These are phyloP conservation scores for Nasturtium officinale DNA, from an alignment of 345 rosid species.

Conservation along the genomic window DNA sequence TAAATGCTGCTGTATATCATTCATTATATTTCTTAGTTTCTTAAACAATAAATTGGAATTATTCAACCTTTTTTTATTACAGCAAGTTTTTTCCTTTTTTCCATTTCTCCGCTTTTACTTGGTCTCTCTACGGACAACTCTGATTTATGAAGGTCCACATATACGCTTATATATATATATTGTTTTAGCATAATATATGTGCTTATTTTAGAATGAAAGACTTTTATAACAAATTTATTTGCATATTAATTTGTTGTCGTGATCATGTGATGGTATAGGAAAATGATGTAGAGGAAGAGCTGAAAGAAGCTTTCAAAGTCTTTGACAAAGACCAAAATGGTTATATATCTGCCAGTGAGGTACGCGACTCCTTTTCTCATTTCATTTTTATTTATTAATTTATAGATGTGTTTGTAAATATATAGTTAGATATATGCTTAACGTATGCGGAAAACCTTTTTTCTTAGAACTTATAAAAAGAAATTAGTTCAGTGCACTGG, in stretches of 20 bases:
- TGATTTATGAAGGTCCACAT: not conserved
- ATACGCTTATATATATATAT: too few relatives aligned
- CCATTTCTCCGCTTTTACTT: not conserved
- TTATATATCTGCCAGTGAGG: slow-evolving; percentile 66
- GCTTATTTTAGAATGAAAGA: not conserved
- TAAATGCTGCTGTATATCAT: slow-evolving; percentile 3
- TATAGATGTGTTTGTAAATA: not conserved
- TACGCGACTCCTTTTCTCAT: not conserved
- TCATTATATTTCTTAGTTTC: not conserved
- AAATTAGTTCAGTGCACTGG: not conserved
- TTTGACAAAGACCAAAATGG: slow-evolving; percentile 78
- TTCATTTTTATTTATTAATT: not conserved
- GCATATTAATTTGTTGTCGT: not conserved
- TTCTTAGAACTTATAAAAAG: not conserved
- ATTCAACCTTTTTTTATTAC: not conserved
- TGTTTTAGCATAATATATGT: not conserved
- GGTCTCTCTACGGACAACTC: not conserved
- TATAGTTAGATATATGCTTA: not conserved
- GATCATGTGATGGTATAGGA: slow-evolving; percentile 47
- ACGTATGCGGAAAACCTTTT: not conserved
- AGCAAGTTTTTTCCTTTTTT: not conserved
- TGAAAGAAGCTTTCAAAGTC: slow-evolving; percentile 66
- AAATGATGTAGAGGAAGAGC: slow-evolving; percentile 55
- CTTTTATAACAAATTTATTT: not conserved
- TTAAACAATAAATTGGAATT: not conserved